These are phyloP conservation scores for Silene coronaria DNA, from an alignment of 179 eudicot genomes.

Conservation along the genomic window DNA sequence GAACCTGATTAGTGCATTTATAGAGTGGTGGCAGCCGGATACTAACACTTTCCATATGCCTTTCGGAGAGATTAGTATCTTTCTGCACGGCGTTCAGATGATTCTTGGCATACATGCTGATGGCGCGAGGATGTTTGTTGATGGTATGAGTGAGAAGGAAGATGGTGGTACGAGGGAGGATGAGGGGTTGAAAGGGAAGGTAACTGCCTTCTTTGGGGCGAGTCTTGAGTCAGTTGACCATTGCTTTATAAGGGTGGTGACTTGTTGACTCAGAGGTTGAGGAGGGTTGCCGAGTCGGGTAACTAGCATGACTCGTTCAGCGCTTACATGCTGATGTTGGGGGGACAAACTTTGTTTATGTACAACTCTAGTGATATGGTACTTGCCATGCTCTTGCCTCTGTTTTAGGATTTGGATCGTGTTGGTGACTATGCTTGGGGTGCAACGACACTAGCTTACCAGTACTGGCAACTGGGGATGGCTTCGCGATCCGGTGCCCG, in stretches of 20 bases:
- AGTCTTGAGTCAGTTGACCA: background rate
- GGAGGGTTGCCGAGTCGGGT: background rate
- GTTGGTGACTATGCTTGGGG: background rate
- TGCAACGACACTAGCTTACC: background rate
- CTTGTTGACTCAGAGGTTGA: background rate
- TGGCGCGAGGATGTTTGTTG: background rate
- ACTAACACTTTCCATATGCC: background rate
- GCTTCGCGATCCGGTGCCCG: background rate
- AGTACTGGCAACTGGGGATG: background rate
- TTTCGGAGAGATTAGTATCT: background rate
- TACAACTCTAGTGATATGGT: background rate
- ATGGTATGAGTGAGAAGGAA: background rate
- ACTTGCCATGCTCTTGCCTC: too few species aligned
- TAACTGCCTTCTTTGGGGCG: background rate
- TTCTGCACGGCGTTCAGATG: background rate
- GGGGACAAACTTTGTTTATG: background rate
- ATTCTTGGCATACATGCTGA: background rate
- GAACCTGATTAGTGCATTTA: background rate
- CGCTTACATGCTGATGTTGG: background rate
- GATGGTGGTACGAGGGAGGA: background rate
- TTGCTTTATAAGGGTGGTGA: background rate
- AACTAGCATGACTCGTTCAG: background rate
- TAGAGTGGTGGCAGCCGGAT: background rate
- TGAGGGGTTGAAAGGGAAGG: background rate
- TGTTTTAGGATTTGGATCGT: too few species aligned